These are phyloP conservation scores for Cryptococcus sp. DNA, from an alignment of 1,284 basidiomycete species.

Conservation along the genomic window DNA sequence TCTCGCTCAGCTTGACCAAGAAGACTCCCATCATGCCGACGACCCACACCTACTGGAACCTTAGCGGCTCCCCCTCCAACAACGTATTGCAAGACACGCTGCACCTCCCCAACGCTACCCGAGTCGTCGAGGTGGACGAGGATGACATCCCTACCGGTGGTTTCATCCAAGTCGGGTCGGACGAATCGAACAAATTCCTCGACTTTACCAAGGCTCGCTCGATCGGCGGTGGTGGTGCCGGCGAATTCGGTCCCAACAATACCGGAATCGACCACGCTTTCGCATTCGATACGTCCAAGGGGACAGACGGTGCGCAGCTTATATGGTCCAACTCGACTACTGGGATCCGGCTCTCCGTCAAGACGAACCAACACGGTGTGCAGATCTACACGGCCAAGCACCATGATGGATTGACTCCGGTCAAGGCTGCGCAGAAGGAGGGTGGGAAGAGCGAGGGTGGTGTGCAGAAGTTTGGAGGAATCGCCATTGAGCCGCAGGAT, in stretches of 20 bases:
- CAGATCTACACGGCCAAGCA: slow-evolving; percentile 14
- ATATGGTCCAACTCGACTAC: slow-evolving; percentile 8
- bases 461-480: slow-evolving; percentile 10
- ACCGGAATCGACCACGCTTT: slow-evolving; percentile 1
- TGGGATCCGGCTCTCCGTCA: slow-evolving; percentile 14
- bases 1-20: slow-evolving; percentile 2
- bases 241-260: slow-evolving; percentile 8
- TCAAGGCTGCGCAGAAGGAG: slow-evolving; percentile 1
- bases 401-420: slow-evolving; percentile 3
- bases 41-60: slow-evolving; percentile 4
- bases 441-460: not conserved
- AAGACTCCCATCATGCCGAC: slow-evolving; percentile 5
- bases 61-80: slow-evolving; percentile 1
- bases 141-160: not conserved
- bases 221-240: slow-evolving; percentile 8
- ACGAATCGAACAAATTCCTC: not conserved
- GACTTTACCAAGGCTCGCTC: slow-evolving; percentile 7
- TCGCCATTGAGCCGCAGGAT: slow-evolving; percentile 22
- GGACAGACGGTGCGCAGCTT: slow-evolving; percentile 7
- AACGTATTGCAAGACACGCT: slow-evolving; percentile 2
- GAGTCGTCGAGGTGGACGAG: not conserved
- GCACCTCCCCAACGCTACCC: slow-evolving; percentile 1
- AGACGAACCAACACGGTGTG: slow-evolving; percentile 18
- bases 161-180: not conserved
- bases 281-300: not conserved